Base-by-base conservation (phyloP, 805 yeast genomes). In the Candida vartiovaarae region DNA sequence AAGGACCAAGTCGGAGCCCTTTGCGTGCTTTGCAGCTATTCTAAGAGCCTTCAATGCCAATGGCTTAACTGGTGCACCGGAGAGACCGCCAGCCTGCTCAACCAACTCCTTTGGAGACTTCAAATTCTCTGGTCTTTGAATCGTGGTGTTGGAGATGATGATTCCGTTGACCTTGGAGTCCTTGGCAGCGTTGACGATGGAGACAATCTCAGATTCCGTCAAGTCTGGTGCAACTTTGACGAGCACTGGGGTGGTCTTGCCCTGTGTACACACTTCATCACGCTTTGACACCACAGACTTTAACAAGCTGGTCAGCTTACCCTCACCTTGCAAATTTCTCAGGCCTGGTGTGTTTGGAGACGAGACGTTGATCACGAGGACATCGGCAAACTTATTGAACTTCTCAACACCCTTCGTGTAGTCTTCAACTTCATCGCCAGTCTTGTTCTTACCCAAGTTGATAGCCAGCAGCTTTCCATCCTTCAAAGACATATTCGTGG, bases 281-380 rank as follows among this genome's bases (percentile, higher is more conserved):
- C 97, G 77, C 60, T 84, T 89, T 1, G 65, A 62, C 9, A 89
- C 80, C 31, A 91, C 89, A 9, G 79, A 67, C 8, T 75, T 66
- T 53, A 91, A 71, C 54, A 91, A 68, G 32, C 71, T 71, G 6
- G 87, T 77, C 47, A 91, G 73, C 60, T 84, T 85, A 44, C 71
- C 71, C 53, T 86, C 95, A 44, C 68, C 76, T 67, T 91, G 98
- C 53, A 91, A 73, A 54, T 80, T 86, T 57, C 98, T 77, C 53
- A 91, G 73, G 2, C 97, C 97, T 4, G 98, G 98, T 1, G 98
- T 91, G 60, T 91, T 91, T 42, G 98, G 98, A 39, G 95, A 84
- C 1, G 96, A 88, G 10, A 91, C 96, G 57, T 91, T 91, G 51
- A 91, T 77, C 20, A 91, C 91, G 48, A 91, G 69, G 6, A 86